Evolutionary conservation across 2,329 filamentous ascomycete genomes (phyloP).

Genomic region (Sarocladium oryzae): DNA sequence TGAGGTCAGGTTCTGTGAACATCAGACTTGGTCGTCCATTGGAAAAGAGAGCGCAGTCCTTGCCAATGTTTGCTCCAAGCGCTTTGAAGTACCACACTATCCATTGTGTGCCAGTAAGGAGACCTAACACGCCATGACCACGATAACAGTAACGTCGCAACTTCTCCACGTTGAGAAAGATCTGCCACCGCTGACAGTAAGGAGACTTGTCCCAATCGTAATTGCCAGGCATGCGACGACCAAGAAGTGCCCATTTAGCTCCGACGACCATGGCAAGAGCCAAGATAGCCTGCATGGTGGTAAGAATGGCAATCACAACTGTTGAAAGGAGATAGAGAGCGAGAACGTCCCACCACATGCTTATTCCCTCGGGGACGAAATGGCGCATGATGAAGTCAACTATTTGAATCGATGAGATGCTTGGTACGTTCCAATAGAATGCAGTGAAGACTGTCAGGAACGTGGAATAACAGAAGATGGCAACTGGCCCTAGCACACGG

Average conservation of each 20-base stretch:
- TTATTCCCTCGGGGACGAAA: slow-evolving; percentile 17
- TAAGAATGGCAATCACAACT: slow-evolving; percentile 33
- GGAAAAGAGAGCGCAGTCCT: slow-evolving; percentile 48
- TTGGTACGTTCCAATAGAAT: slow-evolving; percentile 45
- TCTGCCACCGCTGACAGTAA: slow-evolving; percentile 53
- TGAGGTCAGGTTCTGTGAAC: slow-evolving; percentile 52
- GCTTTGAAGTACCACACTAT: slow-evolving; percentile 46
- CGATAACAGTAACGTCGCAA: slow-evolving; percentile 44
- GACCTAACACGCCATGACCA: slow-evolving; percentile 42
- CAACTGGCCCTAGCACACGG: slow-evolving; percentile 38
- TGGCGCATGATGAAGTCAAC: slow-evolving; percentile 27
- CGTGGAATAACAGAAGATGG: slow-evolving; percentile 44
- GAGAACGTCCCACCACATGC: slow-evolving; percentile 24
- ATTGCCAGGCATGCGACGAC: slow-evolving; percentile 42
- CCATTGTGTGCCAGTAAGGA: slow-evolving; percentile 48
- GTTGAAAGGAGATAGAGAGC: slow-evolving; percentile 34
- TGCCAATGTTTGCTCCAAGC: slow-evolving; percentile 46
- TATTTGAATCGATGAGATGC: slow-evolving; percentile 41
- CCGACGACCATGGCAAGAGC: slow-evolving; percentile 37
- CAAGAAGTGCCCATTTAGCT: slow-evolving; percentile 46
- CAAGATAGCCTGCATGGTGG: slow-evolving; percentile 34
- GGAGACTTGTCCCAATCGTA: slow-evolving; percentile 51
- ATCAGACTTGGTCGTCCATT: slow-evolving; percentile 45
- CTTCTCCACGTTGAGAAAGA: slow-evolving; percentile 45
- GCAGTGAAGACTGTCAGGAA: slow-evolving; percentile 38